Evolutionary conservation across 2,329 filamentous ascomycete species (phyloP).

Genomic region (Juglanconis oblonga): DNA sequence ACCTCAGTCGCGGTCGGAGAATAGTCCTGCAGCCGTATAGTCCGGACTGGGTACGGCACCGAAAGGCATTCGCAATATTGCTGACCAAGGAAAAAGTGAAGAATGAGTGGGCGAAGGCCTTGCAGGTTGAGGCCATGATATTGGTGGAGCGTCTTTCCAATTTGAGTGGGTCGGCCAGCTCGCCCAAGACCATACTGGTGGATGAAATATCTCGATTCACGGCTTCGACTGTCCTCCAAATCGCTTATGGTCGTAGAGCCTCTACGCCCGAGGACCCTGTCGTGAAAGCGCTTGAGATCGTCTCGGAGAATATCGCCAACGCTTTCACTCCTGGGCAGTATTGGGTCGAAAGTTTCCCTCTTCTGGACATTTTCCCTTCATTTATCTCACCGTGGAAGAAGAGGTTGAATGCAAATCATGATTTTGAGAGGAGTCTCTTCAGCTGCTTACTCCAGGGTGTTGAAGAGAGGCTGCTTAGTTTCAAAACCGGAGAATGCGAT

Average conservation of each 20-base stretch:
- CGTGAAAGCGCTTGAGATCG: neutral
- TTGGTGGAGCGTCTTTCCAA: constrained; percentile 7
- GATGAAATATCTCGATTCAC: constrained; percentile 17
- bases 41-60: constrained; percentile 9
- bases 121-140: constrained; percentile 12
- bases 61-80: constrained; percentile 6
- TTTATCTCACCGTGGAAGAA: constrained; percentile 13
- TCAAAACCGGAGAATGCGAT: too few relatives aligned
- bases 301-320: constrained; percentile 10
- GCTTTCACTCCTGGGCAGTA: constrained; percentile 13
- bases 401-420: constrained; percentile 9
- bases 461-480: neutral
- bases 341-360: constrained; percentile 9
- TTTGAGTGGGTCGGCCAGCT: neutral
- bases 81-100: constrained; percentile 9
- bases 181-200: neutral
- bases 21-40: constrained; percentile 15
- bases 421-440: constrained; percentile 7
- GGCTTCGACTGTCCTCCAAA: constrained; percentile 16
- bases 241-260: constrained; percentile 13
- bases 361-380: constrained; percentile 5
- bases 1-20: constrained; percentile 12
- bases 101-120: neutral
- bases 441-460: constrained; percentile 1
- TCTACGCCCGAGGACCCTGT: constrained; percentile 2